Base-by-base conservation (phyloP, 148 eudicot genomes). In the Agrostemma githago region DNA sequence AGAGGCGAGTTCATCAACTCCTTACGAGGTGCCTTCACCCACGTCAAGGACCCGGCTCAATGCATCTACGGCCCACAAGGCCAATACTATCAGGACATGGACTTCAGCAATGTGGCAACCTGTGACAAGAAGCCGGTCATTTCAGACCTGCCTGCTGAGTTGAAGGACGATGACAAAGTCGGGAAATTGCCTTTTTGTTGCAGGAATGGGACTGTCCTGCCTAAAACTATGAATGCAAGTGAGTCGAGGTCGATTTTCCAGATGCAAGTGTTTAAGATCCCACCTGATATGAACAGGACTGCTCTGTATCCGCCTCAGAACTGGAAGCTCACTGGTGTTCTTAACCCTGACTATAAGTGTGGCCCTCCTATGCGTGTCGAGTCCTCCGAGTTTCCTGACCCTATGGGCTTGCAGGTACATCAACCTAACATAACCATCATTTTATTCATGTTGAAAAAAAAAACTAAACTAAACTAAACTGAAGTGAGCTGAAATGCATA, bases 141-240 rank as follows among this genome's bases (percentile, higher is more conserved):
- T 51, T 63, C 88, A 0, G 98, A 94, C 73, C 78, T 94, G 34
- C 98, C 98, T 3, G 68, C 75, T 0, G 92, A 90, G 59, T 82
- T 8, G 66, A 78, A 76, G 11, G 77, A 91, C 1, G 96, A 91
- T 39, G 96, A 89, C 0, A 94, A 89, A 75, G 73, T 94, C 8
- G 98, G 98, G 9, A 91, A 88, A 56, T 61, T 94, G 59, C 98
- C 98, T 0, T 89, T 9, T 40, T 94, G 98, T 60, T 94, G 98
- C 75, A 76, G 82, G 54, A 88, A 91, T 42, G 98, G 98, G 8
- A 87, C 85, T 0, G 68, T 91, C n/a, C 19, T 89, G 66, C 96
- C 98, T 0, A 79, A 82, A 14, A 85, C 82, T 3, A 94, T 94
- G 97, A 91, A 89, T 65, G 93, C 62, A 66, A 89, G 83, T 3